Evolutionary conservation across 495 filamentous ascomycete genomes (phyloP), one percentile per base, ranked within the genome.

Genomic region (Xylona heveae): DNA sequence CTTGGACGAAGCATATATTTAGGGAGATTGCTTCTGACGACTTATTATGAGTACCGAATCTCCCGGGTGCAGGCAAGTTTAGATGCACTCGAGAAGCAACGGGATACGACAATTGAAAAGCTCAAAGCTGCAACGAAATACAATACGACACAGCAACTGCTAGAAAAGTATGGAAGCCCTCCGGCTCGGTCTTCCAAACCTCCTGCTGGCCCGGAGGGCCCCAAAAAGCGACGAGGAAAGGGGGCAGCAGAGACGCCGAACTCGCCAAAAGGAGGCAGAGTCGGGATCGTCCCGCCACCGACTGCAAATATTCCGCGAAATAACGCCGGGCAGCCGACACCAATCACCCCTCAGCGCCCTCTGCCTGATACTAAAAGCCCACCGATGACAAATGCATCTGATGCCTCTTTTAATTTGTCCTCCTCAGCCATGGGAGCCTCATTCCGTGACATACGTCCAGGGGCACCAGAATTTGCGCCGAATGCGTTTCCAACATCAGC

Each of bases 91-190:
- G 63, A 85, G 31, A 61, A 66, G 34, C 76, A 93, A 51, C 70
- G 83, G 28, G 66, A 75, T 32, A 68, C 71, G 43, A 90, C 83
- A 1, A 93, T 97, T 40, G 78, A 90, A 45, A 84, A 82, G 53
- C 68, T 97, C 30, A 97, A 95, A 53, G 66, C 69, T 19, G 83
- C 83, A 13, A 97, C 88, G 21, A 91, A 78, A 47, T 97, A 90
- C 55, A 76, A 93, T 51, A 82, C 83, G 5, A 97, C 88, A 10
- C 77, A 90, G 46, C 70, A 92, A 43, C 53, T 97, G 31, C 66
- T 97, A 2, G 78, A 95, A 45, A 97, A 93, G 46, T 97, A 97
- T 48, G 84, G 79, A 23, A 78, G 68, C 0, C 24, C 38, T 3
- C 40, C 42, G n/a, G 47, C 27, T 9, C 55, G 63, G 23, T 58